Evolutionary conservation across 2,329 filamentous ascomycete genomes (phyloP).

Genomic region (Sclerotiophoma versabilis): DNA sequence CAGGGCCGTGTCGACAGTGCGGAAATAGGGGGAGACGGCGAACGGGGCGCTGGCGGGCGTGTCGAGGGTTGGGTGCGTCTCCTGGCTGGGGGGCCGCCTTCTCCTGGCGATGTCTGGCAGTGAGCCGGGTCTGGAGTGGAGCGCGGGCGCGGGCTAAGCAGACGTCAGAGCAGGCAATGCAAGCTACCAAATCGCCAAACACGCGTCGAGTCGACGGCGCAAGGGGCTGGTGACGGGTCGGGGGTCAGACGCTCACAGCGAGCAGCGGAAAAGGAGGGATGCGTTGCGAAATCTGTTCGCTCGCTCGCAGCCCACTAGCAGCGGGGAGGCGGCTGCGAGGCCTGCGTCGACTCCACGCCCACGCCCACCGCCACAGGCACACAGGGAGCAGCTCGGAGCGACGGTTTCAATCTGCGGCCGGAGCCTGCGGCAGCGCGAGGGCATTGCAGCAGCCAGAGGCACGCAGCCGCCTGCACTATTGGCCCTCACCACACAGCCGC

Average conservation of each 20-base stretch:
- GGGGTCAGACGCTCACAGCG: neutral
- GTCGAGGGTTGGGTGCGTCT: conserved; percentile 28
- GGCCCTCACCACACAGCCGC: conserved; percentile 3
- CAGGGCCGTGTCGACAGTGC: conserved; percentile 8
- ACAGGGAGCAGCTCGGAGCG: no score
- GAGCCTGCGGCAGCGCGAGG: conserved; percentile 4
- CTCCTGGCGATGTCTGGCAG: conserved; percentile 9
- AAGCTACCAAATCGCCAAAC: conserved; percentile 4
- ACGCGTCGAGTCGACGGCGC: conserved; percentile 18
- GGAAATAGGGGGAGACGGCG: conserved; percentile 24
- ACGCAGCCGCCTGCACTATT: neutral
- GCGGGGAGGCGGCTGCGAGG: conserved; percentile 15
- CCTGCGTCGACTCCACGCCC: neutral
- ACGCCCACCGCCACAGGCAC: no score
- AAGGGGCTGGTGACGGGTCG: conserved; percentile 7
- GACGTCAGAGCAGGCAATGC: conserved; percentile 21
- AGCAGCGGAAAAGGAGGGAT: conserved; percentile 1
- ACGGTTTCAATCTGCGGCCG: conserved; percentile 4
- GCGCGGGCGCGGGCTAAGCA: conserved; percentile 25
- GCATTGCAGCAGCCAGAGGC: conserved; percentile 4
- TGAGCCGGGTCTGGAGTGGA: conserved; percentile 24
- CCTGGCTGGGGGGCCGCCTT: conserved; percentile 26
- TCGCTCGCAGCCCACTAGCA: neutral
- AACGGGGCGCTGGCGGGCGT: conserved; percentile 27
- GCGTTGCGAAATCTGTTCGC: conserved; percentile 13